phyloP scores from a whole-genome alignment of 768 basidiomycete genomes.

The Suillus ampliporus region DNA sequence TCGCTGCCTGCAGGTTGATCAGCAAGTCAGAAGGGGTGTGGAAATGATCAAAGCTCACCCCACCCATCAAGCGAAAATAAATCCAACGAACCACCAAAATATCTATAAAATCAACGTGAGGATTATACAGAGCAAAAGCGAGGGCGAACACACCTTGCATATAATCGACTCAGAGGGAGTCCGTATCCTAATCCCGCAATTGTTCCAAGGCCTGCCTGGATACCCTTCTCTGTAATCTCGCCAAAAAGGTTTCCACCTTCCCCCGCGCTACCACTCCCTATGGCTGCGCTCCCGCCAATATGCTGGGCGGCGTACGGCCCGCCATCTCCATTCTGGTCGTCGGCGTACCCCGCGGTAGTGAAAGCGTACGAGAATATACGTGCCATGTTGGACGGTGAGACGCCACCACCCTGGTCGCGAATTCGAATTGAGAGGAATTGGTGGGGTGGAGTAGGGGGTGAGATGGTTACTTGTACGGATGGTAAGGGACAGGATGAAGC shows the following conservation, averaged over 20 bases:
- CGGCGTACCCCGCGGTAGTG: conserved; percentile 73
- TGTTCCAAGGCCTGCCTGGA: conserved; percentile 85
- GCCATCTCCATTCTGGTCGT: conserved; percentile 47
- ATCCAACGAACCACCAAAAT: conserved; percentile 88
- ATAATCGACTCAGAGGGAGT: conserved; percentile 78
- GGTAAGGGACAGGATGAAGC: conserved; percentile 49
- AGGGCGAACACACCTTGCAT: conserved; percentile 54
- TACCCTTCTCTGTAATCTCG: conserved; percentile 77
- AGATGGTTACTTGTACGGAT: conserved; percentile 74
- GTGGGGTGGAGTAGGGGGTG: conserved; percentile 49
- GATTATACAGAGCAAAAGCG: background rate
- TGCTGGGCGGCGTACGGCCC: conserved; percentile 84
- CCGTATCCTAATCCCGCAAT: conserved; percentile 92
- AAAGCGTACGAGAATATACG: conserved; percentile 92
- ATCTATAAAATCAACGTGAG: conserved; percentile 46
- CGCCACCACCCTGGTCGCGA: conserved; percentile 87
- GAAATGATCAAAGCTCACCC: conserved; percentile 52
- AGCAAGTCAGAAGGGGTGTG: background rate
- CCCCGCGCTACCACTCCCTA: conserved; percentile 48
- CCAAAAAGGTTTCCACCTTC: conserved; percentile 66
- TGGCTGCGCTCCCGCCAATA: conserved; percentile 71
- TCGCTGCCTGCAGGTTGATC: conserved; percentile 45
- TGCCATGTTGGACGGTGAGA: conserved; percentile 72
- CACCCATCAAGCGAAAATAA: conserved; percentile 83
- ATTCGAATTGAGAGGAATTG: conserved; percentile 76